Percentiles rank a stretch among this genome's conserved stretches.
These are phyloP conservation scores for Rickenella mellea DNA, from an alignment of 768 basidiomycete species.

Conservation along the genomic window DNA sequence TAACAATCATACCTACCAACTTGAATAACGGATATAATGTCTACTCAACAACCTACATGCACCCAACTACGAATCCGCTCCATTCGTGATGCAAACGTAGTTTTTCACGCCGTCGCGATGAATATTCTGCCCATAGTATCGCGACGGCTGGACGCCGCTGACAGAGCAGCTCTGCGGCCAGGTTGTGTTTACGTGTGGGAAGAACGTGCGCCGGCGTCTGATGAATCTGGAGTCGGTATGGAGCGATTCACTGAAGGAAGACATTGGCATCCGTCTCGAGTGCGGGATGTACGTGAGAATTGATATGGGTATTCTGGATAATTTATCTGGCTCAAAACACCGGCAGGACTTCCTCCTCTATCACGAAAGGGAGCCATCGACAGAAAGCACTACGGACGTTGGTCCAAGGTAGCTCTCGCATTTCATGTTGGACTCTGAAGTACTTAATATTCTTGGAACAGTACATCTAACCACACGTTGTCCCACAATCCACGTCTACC, in stretches of 20 bases:
- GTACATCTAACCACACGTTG: neutral
- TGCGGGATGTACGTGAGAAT: constrained; percentile 14
- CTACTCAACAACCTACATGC: constrained; percentile 23
- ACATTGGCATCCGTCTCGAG: constrained; percentile 22
- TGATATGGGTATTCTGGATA: constrained; percentile 5
- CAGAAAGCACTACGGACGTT: no score
- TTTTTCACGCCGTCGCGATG: constrained; percentile 27
- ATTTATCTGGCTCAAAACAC: constrained; percentile 4
- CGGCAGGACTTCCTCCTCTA: constrained; percentile 28
- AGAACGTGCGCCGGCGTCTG: constrained; percentile 23
- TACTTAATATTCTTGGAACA: neutral
- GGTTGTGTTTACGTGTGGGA: constrained; percentile 32
- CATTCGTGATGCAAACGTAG: constrained; percentile 25
- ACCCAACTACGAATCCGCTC: constrained; percentile 24
- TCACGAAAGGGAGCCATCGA: constrained; percentile 30
- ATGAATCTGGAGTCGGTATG: constrained; percentile 24
- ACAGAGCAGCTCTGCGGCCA: constrained; percentile 22
- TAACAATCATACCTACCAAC: constrained; percentile 1
- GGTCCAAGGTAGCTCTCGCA: no score
- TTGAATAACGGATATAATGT: constrained; percentile 1
- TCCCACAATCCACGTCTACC: neutral
- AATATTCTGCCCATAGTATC: constrained; percentile 24
- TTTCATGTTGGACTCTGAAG: neutral
- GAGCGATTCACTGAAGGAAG: constrained; percentile 28
- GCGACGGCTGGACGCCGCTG: constrained; percentile 30